Evolutionary conservation across 176 grass and related monocot genomes (phyloP).

Genomic region (Oryza nivara): DNA sequence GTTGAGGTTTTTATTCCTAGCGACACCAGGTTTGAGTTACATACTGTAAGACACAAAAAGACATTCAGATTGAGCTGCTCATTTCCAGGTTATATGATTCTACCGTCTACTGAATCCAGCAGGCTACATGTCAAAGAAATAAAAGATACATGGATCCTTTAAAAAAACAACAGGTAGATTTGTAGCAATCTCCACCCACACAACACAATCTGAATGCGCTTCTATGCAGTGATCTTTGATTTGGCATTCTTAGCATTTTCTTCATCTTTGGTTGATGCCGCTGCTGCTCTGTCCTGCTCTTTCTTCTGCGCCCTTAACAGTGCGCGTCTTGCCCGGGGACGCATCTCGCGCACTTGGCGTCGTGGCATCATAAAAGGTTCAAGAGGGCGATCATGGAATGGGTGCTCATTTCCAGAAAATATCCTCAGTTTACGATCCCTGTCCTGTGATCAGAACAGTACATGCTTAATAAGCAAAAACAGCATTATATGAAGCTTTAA

Average conservation of each 20-base stretch:
- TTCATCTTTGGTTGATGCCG: constrained; percentile 50
- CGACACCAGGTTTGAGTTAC: neutral
- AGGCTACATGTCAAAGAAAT: constrained; percentile 7
- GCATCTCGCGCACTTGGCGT: constrained; percentile 78
- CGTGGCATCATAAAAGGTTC: constrained; percentile 82
- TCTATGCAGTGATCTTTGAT: constrained; percentile 46
- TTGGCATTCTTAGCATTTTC: constrained; percentile 45
- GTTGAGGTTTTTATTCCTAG: neutral
- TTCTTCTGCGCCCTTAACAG: constrained; percentile 90
- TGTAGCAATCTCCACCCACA: constrained; percentile 1
- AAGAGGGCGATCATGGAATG: constrained; percentile 70
- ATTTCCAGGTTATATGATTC: constrained; percentile 20
- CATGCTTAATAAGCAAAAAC: neutral
- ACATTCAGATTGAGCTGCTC: neutral
- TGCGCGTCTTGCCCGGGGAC: constrained; percentile 77
- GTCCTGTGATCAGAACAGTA: constrained; percentile 50
- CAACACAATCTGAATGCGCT: constrained; percentile 6
- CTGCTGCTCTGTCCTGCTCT: constrained; percentile 53
- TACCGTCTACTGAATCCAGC: constrained; percentile 3
- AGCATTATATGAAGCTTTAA: neutral
- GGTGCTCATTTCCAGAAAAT: constrained; percentile 75
- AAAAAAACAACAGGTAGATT: neutral
- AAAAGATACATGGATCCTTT: neutral
- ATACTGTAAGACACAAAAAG: neutral
- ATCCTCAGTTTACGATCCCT: constrained; percentile 93